Base-by-base conservation (phyloP, 2,329 filamentous ascomycete species). In the Botryotinia globosa region DNA sequence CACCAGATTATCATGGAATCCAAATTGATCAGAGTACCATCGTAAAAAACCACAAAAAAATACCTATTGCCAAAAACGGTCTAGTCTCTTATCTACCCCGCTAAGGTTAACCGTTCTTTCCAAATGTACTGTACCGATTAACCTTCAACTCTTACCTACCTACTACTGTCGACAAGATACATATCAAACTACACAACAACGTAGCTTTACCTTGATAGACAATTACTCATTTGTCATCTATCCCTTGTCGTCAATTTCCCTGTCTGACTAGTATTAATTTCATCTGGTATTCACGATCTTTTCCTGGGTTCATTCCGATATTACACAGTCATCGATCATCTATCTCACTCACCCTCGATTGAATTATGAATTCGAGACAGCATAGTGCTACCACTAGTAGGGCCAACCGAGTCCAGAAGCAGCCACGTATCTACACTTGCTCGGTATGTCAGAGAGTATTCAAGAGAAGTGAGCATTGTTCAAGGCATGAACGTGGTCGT, bases 381-480 rank as follows among this genome's bases (percentile, higher is more conserved):
- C 69, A 56, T 29, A 51, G 66, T 72, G 58, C 69, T 4, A 44
- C 69, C 56, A 37, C 54, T 18, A 72, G 54, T 63, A 62, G 71
- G 32, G 42, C 71, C 6, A 62, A 56, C 20, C 58, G 65, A 39
- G 71, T 72, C 5, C 71, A 68, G 37, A 72, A 72, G 64, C 39
- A 54, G 64, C 64, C 64, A 42, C 71, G 71, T 61, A 72, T 58
- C 42, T 72, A 72, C n/a, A 72, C 71, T 29, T 72, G 71, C 65
- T 69, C 64, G 39, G 65, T 72, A 29, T 72, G 71, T 32, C 45
- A 58, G 54, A 48, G 65, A 22, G 45, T 29, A 6, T 72, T 72
- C n/a, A 72, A 72, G 65, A 68, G 71, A 32, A 72, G 71, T 68
- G 71, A 72, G 44, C 71, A 72, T 69, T 72, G 71, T 44, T 72